phyloP scores from a whole-genome alignment of 148 eudicot species.

The Chenopodium formosanum region DNA sequence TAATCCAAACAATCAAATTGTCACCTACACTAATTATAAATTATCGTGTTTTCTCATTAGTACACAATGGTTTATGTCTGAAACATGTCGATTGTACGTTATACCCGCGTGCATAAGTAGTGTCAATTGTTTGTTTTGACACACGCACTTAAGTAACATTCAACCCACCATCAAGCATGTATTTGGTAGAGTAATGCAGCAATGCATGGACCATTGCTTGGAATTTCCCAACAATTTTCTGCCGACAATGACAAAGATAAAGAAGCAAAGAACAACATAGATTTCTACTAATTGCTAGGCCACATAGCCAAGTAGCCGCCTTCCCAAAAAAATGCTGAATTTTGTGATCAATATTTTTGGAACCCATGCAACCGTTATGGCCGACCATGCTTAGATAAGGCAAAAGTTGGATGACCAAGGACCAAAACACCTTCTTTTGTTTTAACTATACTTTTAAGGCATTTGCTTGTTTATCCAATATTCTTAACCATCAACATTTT shows the following conservation, averaged over 20 bases:
- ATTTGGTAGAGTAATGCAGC: too few relatives aligned
- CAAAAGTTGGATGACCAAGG: neutral
- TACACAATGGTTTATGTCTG: too few relatives aligned
- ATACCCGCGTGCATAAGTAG: too few relatives aligned
- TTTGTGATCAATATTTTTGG: neutral
- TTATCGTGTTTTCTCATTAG: too few relatives aligned
- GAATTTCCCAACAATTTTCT: neutral
- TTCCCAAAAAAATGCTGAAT: neutral
- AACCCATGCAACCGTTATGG: conserved; percentile 4
- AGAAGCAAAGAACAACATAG: neutral
- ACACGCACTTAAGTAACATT: too few relatives aligned
- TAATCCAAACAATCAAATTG: too few relatives aligned
- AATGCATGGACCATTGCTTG: neutral
- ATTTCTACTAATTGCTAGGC: neutral
- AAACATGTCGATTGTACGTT: too few relatives aligned
- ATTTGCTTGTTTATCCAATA: too few relatives aligned
- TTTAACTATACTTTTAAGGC: neutral
- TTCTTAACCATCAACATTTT: neutral
- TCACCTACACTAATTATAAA: too few relatives aligned
- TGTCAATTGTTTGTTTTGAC: too few relatives aligned
- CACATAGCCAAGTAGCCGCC: neutral
- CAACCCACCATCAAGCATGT: too few relatives aligned
- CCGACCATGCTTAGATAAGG: conserved; percentile 9
- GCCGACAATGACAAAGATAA: conserved; percentile 5
- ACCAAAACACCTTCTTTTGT: neutral